Evolutionary conservation across 1,284 basidiomycete species (phyloP).

Genomic region (Heliocybe sulcata): DNA sequence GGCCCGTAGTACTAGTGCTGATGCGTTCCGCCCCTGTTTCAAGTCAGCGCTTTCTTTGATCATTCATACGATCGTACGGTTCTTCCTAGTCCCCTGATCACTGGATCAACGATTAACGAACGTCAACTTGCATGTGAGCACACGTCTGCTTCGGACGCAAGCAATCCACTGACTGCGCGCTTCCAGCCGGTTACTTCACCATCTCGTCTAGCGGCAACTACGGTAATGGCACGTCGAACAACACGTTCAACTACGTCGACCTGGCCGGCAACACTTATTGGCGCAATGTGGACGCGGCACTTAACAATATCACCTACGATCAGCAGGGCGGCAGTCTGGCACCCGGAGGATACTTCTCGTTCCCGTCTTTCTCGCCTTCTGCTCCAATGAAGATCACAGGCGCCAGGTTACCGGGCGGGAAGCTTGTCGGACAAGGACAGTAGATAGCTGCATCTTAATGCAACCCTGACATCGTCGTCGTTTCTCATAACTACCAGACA

Average conservation of each 20-base stretch:
- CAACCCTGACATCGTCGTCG: neutral
- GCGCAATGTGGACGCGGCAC: constrained; percentile 50
- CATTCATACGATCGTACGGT: constrained; percentile 60
- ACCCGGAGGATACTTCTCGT: constrained; percentile 9
- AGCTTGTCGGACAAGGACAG: constrained; percentile 5
- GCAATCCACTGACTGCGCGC: neutral
- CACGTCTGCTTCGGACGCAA: neutral
- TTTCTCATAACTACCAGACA: neutral
- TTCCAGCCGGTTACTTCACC: constrained; percentile 47
- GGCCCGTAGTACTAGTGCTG: neutral
- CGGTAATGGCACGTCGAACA: constrained; percentile 65
- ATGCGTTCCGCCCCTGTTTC: neutral
- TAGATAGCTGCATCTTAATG: neutral
- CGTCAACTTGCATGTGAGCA: constrained; percentile 49
- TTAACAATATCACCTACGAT: constrained; percentile 57
- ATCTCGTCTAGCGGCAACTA: constrained; percentile 37
- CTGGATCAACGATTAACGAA: constrained; percentile 48
- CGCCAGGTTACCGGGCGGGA: constrained; percentile 37
- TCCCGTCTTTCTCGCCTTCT: constrained; percentile 8
- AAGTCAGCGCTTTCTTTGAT: constrained; percentile 51
- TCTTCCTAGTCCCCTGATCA: constrained; percentile 49
- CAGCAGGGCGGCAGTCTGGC: constrained; percentile 50
- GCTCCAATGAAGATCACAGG: constrained; percentile 15
- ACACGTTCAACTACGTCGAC: constrained; percentile 59
- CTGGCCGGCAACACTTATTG: constrained; percentile 52